These are phyloP conservation scores for Cercospora sp. DNA, from an alignment of 2,329 filamentous ascomycete genomes.

Conservation along the genomic window DNA sequence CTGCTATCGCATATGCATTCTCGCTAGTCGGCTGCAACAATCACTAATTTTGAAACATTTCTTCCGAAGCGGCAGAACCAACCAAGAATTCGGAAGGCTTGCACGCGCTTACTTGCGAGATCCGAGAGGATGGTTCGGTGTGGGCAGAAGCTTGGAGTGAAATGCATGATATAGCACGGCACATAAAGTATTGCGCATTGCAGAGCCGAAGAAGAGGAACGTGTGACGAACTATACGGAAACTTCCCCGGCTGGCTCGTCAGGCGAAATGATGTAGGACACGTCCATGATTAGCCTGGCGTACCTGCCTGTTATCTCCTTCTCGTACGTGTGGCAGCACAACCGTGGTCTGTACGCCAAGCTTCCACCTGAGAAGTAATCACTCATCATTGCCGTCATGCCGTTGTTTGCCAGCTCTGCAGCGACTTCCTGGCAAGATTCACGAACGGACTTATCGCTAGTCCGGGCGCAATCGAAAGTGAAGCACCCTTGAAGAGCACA, in stretches of 20 bases:
- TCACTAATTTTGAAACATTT: conserved; percentile 5
- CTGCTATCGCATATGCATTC: background rate
- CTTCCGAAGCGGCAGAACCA: background rate
- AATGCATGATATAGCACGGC: background rate
- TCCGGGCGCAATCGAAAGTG: background rate
- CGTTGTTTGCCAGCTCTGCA: background rate
- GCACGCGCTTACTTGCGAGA: background rate
- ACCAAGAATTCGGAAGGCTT: conserved; percentile 10
- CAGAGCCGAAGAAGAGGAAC: background rate
- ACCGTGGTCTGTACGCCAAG: background rate
- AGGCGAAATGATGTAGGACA: background rate
- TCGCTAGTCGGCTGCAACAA: background rate
- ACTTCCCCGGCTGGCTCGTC: background rate
- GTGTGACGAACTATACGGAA: background rate
- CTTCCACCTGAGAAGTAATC: background rate
- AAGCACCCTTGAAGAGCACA: background rate
- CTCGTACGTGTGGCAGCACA: background rate
- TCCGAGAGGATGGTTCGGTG: background rate
- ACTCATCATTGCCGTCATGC: background rate
- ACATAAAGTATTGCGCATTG: background rate
- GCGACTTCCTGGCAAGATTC: background rate
- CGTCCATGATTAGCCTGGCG: background rate
- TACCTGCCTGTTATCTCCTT: background rate
- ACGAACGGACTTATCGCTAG: background rate
- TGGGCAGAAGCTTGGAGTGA: background rate